Evolutionary conservation across 192 early-diverging fungal species (phyloP).

Genomic region (Mortierella alpina): DNA sequence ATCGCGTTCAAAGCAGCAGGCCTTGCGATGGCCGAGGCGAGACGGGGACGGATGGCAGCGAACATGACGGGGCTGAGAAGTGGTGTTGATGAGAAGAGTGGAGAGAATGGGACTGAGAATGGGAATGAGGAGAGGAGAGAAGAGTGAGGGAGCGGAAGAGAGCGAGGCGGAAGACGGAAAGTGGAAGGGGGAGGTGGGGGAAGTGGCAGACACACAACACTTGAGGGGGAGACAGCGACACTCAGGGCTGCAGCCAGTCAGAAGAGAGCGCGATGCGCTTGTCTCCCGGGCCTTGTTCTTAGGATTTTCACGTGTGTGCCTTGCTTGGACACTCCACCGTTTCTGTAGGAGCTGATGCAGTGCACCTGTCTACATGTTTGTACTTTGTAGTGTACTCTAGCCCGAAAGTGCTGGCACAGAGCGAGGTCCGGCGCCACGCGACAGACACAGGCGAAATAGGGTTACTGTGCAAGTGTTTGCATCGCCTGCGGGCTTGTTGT

Average conservation of each 20-base stretch:
- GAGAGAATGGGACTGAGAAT: not conserved
- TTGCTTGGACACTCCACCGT: too few relatives aligned
- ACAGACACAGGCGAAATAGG: too few relatives aligned
- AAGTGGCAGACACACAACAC: not conserved
- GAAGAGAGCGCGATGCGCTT: conserved; percentile 18
- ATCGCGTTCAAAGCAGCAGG: conserved; percentile 37
- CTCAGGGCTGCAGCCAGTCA: conserved; percentile 21
- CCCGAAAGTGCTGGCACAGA: not conserved
- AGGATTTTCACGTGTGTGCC: not conserved
- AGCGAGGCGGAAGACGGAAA: too few relatives aligned
- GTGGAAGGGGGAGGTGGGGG: not conserved
- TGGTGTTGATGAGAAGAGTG: conserved; percentile 4
- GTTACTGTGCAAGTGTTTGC: too few relatives aligned
- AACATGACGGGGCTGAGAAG: conserved; percentile 22
- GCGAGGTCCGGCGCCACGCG: not conserved
- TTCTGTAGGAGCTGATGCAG: too few relatives aligned
- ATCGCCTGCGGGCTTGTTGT: too few relatives aligned
- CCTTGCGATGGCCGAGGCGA: conserved; percentile 38
- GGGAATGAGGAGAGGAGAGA: not conserved
- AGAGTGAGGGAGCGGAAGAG: not conserved
- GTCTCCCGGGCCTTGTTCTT: not conserved
- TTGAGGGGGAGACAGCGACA: not conserved
- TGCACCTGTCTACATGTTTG: too few relatives aligned
- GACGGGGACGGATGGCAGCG: conserved; percentile 45
- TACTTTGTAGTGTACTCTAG: too few relatives aligned